Evolutionary conservation across 495 filamentous ascomycete genomes (phyloP), one percentile per base, ranked within the genome.

Genomic region (Neurospora terricola): DNA sequence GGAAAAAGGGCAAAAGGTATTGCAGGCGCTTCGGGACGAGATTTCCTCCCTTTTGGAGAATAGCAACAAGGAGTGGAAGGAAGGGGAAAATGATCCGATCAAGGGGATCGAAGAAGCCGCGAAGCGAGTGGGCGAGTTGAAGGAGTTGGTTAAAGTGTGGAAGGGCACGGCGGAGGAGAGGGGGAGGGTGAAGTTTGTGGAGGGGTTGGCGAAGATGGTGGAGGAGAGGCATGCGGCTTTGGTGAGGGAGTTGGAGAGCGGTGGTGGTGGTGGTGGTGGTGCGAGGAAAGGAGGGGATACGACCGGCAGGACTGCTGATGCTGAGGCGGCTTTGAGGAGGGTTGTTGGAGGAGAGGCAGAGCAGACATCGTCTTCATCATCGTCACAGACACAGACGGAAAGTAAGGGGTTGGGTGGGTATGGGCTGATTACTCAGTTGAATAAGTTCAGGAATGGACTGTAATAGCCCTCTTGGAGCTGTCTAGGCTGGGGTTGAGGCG

Each of bases 121-220:
- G 21, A 84, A 83, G 21, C 86, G 93, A 14, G 88, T 98, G 21
- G 88, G 91, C 76, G 87, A 90, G 77, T 82, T 99, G 36, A 89
- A 92, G 73, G 86, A 88, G 66, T 83, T 97, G 75, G 87, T 88
- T 16, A 80, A 81, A 14, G 90, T 98, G n/a, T 98, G 96, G 93
- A 94, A 92, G 77, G 94, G 94, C 1, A 97, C 96, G 21, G 91
- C 92, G 0, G 96, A 98, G 85, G 96, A 97, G 76, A 94, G 91
- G 78, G 94, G 93, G 37, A 85, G 96, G 74, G 82, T 83, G 12
- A 91, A 88, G 72, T 93, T 98, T 78, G 90, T 99, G 69, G 94
- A 98, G 73, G 86, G 88, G 70, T 78, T 99, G 72, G 89, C 88
- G 43, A 85, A 87, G 85, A 83, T 86, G 82, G 86, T 88, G 16